Evolutionary conservation across 2,329 filamentous ascomycete species (phyloP).

Genomic region (Trichoderma atroviride): DNA sequence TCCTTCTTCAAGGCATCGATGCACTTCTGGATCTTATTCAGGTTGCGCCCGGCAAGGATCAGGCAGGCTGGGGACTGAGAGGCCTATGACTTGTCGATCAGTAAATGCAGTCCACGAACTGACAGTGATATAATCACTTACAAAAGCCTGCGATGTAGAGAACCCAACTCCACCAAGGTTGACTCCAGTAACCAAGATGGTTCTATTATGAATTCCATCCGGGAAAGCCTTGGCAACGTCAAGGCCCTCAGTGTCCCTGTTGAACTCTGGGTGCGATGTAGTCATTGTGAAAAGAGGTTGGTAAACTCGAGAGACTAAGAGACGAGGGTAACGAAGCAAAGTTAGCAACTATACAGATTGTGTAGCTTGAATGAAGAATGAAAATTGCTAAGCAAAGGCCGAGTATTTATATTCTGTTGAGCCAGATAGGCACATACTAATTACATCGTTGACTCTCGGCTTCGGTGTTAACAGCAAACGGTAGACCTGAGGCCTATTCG

Average conservation of each 20-base stretch:
- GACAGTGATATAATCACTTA: conserved; percentile 3
- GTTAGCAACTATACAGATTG: background rate
- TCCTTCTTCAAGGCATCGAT: conserved; percentile 40
- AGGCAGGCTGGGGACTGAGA: conserved; percentile 40
- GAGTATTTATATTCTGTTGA: background rate
- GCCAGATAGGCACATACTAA: background rate
- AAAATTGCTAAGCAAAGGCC: background rate
- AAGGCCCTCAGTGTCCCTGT: conserved; percentile 29
- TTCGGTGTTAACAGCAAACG: background rate
- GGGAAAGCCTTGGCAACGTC: conserved; percentile 32
- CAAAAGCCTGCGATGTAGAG: conserved; percentile 38
- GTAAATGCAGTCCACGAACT: background rate
- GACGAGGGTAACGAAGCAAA: background rate
- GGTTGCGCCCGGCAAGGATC: conserved; percentile 46
- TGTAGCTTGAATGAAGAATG: background rate
- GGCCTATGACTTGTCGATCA: conserved; percentile 23
- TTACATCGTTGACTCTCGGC: background rate
- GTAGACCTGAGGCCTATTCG: background rate
- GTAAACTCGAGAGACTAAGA: background rate
- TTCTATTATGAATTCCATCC: conserved; percentile 36
- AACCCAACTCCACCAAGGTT: conserved; percentile 43
- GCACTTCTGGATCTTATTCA: conserved; percentile 42
- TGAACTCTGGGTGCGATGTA: conserved; percentile 32
- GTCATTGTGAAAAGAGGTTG: background rate
- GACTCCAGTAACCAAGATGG: conserved; percentile 43